Percentiles rank a stretch among this genome's conserved stretches.
These are phyloP conservation scores for Talaromyces verruculosus DNA, from an alignment of 2,329 filamentous ascomycete species.

Conservation along the genomic window DNA sequence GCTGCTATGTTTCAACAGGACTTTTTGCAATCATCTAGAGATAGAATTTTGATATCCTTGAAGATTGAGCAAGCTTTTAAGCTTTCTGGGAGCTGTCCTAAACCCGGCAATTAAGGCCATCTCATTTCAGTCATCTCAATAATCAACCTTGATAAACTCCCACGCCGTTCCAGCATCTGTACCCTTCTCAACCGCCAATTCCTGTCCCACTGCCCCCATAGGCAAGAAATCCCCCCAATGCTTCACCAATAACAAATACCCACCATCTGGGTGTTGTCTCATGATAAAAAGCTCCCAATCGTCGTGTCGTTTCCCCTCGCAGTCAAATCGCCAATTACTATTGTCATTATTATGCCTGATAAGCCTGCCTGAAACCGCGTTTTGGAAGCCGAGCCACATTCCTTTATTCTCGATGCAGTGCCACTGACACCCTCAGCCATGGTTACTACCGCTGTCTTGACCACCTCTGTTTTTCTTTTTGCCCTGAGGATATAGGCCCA, in stretches of 20 bases:
- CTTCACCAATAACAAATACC: background rate
- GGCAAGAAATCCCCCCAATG: background rate
- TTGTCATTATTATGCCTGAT: conserved; percentile 12
- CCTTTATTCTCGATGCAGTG: background rate
- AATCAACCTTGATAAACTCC: background rate
- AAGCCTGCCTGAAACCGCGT: background rate
- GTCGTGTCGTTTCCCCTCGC: background rate
- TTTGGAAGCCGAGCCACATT: conserved; percentile 7
- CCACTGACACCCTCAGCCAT: background rate
- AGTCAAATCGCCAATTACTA: background rate
- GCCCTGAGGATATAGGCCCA: background rate
- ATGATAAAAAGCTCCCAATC: background rate
- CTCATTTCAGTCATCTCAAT: background rate
- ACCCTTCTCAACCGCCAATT: background rate
- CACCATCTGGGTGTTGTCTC: background rate
- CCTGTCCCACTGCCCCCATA: background rate
- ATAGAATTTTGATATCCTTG: too few relatives aligned
- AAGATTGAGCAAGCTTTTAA: too few relatives aligned
- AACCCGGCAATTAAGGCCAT: too few relatives aligned
- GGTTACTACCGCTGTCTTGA: background rate
- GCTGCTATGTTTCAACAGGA: too few relatives aligned
- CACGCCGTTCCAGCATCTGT: background rate
- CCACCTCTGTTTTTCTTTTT: background rate
- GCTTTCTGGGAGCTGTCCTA: too few relatives aligned
- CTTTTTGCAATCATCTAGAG: too few relatives aligned